Evolutionary conservation across 2,329 filamentous ascomycete genomes (phyloP).

Genomic region (Alternaria sp.): DNA sequence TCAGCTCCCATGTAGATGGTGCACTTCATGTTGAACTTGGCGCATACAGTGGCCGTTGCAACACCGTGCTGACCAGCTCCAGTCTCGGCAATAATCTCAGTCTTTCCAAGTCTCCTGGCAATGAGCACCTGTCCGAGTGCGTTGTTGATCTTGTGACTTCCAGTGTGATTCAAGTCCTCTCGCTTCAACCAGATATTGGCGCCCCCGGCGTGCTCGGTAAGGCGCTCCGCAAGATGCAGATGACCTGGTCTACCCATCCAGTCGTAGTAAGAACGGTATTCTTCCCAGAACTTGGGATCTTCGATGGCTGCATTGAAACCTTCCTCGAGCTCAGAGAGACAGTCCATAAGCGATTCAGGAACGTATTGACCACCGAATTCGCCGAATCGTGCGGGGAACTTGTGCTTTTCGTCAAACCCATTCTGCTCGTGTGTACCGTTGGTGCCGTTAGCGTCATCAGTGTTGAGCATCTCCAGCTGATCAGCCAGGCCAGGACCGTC

Average conservation of each 20-base stretch:
- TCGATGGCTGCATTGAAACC: conserved; percentile 89
- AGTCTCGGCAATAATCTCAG: conserved; percentile 96
- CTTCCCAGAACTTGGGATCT: conserved; percentile 94
- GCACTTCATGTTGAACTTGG: conserved; percentile 98
- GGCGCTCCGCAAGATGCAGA: conserved; percentile 84
- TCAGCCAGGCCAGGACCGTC: conserved; percentile 76
- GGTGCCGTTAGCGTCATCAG: conserved; percentile 61
- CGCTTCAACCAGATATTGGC: conserved; percentile 98
- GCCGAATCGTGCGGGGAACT: conserved; percentile 86
- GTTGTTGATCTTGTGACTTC: conserved; percentile 99
- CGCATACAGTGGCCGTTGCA: conserved; percentile 94
- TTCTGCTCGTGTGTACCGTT: conserved; percentile 17
- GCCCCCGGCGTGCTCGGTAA: conserved; percentile 88
- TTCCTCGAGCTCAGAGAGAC: conserved; percentile 84
- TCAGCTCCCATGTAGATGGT: conserved; percentile 99
- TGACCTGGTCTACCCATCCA: conserved; percentile 97
- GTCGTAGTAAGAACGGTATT: conserved; percentile 93
- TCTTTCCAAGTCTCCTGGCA: conserved; percentile 88
- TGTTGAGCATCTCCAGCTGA: conserved; percentile 83
- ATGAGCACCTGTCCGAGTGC: conserved; percentile 92
- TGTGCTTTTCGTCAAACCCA: conserved; percentile 51
- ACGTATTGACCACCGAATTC: conserved; percentile 98
- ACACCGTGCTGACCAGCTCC: conserved; percentile 98
- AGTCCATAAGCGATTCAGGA: conserved; percentile 97
- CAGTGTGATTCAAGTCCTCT: conserved; percentile 97